Evolutionary conservation across 805 yeast species (phyloP).

Genomic region (Yarrowia yakushimensis): DNA sequence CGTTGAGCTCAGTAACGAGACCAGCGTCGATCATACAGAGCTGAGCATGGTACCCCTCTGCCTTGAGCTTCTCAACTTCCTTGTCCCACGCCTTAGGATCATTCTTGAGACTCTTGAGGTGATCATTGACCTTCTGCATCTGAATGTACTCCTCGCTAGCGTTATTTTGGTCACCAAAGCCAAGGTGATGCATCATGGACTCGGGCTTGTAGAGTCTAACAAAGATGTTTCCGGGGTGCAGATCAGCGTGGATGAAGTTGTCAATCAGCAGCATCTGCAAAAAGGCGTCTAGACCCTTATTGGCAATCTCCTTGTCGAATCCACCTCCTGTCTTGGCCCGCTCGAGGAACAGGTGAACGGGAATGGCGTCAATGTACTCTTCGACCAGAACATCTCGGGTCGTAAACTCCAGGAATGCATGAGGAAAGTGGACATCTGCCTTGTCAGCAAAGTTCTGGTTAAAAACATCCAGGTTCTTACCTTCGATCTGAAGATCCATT

Average conservation of each 20-base stretch:
- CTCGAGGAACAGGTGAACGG: slow-evolving; percentile 67
- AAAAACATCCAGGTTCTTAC: slow-evolving; percentile 70
- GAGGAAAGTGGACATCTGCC: slow-evolving; percentile 72
- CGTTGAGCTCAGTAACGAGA: slow-evolving; percentile 82
- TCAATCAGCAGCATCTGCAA: slow-evolving; percentile 88
- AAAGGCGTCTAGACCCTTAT: slow-evolving; percentile 85
- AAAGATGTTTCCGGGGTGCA: slow-evolving; percentile 95
- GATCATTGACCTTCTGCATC: slow-evolving; percentile 31
- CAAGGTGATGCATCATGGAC: slow-evolving; percentile 30
- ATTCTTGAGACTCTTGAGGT: slow-evolving; percentile 31
- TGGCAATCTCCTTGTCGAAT: slow-evolving; percentile 55
- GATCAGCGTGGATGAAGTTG: slow-evolving; percentile 93
- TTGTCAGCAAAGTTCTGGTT: slow-evolving; percentile 59
- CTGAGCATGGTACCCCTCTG: slow-evolving; percentile 72
- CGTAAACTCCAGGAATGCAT: slow-evolving; percentile 61
- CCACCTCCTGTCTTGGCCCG: slow-evolving; percentile 33
- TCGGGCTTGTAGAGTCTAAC: slow-evolving; percentile 59
- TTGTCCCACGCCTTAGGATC: slow-evolving; percentile 45
- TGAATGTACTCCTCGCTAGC: slow-evolving; percentile 28
- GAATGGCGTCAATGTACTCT: slow-evolving; percentile 77
- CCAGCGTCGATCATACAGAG: slow-evolving; percentile 92
- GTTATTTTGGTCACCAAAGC: slow-evolving; percentile 39
- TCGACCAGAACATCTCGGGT: slow-evolving; percentile 77
- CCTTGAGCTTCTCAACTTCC: slow-evolving; percentile 46
- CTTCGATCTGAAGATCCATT: slow-evolving; percentile 85